Evolutionary conservation across 1,284 basidiomycete genomes (phyloP).

Genomic region (Cryptococcus wingfieldii): DNA sequence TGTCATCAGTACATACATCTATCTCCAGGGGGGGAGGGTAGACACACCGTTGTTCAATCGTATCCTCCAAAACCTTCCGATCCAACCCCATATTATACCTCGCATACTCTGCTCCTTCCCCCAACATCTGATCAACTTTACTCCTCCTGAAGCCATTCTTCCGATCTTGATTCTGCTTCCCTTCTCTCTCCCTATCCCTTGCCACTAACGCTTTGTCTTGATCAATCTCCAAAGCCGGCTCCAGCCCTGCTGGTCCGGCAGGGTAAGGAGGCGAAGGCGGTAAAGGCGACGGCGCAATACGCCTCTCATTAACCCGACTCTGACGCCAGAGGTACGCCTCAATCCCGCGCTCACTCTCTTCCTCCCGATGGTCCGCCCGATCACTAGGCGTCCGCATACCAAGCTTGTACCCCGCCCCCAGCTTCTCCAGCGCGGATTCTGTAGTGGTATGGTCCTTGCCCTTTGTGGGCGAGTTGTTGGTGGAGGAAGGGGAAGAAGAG

Average conservation of each 20-base stretch:
- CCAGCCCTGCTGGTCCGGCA: neutral
- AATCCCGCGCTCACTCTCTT: slow-evolving; percentile 11
- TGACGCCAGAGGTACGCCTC: slow-evolving; percentile 6
- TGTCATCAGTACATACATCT: no score
- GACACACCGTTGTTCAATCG: slow-evolving; percentile 7
- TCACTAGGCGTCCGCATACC: slow-evolving; percentile 4
- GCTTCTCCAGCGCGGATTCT: slow-evolving; percentile 2
- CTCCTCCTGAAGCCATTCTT: neutral
- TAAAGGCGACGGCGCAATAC: slow-evolving; percentile 9
- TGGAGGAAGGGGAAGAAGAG: no score
- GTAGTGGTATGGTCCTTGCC: neutral
- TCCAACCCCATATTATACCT: slow-evolving; percentile 21
- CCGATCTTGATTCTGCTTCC: neutral
- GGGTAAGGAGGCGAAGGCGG: neutral
- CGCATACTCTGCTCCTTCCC: slow-evolving; percentile 27
- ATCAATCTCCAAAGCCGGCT: slow-evolving; percentile 2
- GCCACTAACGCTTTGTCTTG: neutral
- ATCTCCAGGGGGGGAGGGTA: neutral
- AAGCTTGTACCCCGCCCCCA: slow-evolving; percentile 7
- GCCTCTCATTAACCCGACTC: slow-evolving; percentile 6
- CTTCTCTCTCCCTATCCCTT: neutral
- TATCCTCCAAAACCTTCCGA: neutral
- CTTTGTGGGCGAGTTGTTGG: slow-evolving; percentile 1
- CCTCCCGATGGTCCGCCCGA: slow-evolving; percentile 2
- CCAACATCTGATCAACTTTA: slow-evolving; percentile 27